Conservation (phyloP, 1,284 basidiomycete species). For the Apiotrichum siamense region DNA sequence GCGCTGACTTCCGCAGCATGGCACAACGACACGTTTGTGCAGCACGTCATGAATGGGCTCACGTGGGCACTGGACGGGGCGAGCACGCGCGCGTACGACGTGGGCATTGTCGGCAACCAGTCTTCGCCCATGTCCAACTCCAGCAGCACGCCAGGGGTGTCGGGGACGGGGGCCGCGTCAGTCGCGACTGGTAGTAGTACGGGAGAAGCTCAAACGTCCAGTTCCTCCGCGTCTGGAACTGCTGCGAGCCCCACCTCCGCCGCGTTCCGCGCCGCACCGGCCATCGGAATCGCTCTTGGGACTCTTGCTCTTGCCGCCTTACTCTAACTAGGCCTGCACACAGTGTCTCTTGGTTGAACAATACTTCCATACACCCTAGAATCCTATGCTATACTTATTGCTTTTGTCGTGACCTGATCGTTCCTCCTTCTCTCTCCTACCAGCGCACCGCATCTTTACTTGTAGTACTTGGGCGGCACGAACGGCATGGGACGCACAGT, state of each 20-base stretch:
- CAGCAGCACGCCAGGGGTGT: background rate
- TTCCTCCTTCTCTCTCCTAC: too few relatives aligned
- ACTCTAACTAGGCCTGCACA: too few relatives aligned
- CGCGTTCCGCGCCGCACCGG: background rate
- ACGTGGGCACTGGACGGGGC: conserved; percentile 59
- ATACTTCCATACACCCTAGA: too few relatives aligned
- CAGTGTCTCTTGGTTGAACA: too few relatives aligned
- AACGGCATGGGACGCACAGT: conserved; percentile 46
- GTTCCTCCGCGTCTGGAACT: background rate
- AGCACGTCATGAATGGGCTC: conserved; percentile 67
- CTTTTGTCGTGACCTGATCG: too few relatives aligned
- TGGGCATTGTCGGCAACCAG: conserved; percentile 40
- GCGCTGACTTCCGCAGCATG: conserved; percentile 23
- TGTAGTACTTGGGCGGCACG: conserved; percentile 48
- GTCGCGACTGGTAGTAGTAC: background rate
- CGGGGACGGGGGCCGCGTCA: too few relatives aligned
- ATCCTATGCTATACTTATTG: background rate
- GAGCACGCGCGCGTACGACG: conserved; percentile 45
- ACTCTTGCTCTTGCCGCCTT: background rate
- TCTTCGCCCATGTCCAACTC: conserved; percentile 5
- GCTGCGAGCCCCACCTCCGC: background rate
- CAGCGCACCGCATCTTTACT: too few relatives aligned
- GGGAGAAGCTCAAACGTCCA: background rate
- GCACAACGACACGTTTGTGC: conserved; percentile 58
- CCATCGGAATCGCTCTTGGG: background rate